phyloP scores from a whole-genome alignment of 306 rosid species.

The Prunus davidiana region DNA sequence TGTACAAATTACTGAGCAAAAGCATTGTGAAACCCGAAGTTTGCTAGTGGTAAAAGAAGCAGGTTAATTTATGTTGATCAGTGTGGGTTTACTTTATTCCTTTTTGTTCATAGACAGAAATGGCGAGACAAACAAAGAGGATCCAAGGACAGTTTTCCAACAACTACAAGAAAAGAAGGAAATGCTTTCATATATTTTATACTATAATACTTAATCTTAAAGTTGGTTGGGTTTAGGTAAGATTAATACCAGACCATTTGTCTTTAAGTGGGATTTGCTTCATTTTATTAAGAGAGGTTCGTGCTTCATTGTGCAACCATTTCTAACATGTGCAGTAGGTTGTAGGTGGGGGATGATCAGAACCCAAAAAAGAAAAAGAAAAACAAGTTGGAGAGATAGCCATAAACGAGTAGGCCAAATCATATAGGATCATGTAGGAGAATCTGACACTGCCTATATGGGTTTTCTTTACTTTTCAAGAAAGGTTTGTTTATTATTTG shows the following conservation, averaged over 20 bases:
- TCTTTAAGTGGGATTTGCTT: conserved; percentile 27
- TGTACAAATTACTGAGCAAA: conserved; percentile 16
- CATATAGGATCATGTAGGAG: conserved; percentile 16
- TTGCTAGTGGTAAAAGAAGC: neutral
- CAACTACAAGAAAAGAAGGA: conserved; percentile 41
- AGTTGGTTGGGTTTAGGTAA: conserved; percentile 69
- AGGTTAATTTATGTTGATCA: neutral
- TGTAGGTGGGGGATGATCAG: neutral
- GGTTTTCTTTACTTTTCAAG: conserved; percentile 12
- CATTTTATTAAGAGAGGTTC: neutral
- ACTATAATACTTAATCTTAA: conserved; percentile 9
- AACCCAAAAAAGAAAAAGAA: neutral
- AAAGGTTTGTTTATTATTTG: neutral
- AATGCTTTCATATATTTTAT: conserved; percentile 25
- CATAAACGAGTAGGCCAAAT: conserved; percentile 17
- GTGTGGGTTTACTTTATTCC: neutral
- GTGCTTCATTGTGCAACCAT: conserved; percentile 5
- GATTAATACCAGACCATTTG: conserved; percentile 45
- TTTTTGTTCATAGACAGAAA: conserved; percentile 11
- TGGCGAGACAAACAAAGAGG: conserved; percentile 47
- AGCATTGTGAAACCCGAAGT: conserved; percentile 41
- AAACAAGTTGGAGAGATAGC: neutral
- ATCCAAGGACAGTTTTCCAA: conserved; percentile 52
- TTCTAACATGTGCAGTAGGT: neutral
- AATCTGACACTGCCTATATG: conserved; percentile 9